Evolutionary conservation across 306 rosid genomes (phyloP).

Genomic region (Benincasa hispida): DNA sequence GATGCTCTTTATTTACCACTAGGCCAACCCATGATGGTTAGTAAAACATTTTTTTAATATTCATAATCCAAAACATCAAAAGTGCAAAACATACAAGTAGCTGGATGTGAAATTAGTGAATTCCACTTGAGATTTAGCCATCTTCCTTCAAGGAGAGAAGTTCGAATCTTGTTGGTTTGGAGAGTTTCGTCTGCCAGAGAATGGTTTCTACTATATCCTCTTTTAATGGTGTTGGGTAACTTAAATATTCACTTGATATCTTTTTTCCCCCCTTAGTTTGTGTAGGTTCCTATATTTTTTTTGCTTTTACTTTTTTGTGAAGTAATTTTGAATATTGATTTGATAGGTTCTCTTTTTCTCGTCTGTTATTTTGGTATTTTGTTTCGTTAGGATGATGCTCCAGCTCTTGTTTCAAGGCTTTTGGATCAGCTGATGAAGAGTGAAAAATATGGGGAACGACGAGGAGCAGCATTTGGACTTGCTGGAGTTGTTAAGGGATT

Average conservation of each 20-base stretch:
- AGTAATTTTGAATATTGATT: background rate
- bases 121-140: too few relatives aligned
- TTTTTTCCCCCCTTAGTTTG: background rate
- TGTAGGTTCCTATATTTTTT: background rate
- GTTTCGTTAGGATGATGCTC: constrained; percentile 59
- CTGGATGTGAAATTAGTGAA: too few relatives aligned
- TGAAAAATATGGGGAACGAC: constrained; percentile 89
- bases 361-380: background rate
- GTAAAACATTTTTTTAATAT: too few relatives aligned
- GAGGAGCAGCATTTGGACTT: constrained; percentile 98
- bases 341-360: background rate
- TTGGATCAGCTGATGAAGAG: constrained; percentile 84
- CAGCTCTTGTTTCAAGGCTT: constrained; percentile 62
- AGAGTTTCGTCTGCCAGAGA: too few relatives aligned
- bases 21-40: too few relatives aligned
- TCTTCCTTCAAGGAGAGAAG: too few relatives aligned
- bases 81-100: too few relatives aligned
- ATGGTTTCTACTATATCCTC: too few relatives aligned
- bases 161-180: too few relatives aligned
- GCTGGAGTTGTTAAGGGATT: constrained; percentile 95
- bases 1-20: too few relatives aligned
- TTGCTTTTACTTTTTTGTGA: background rate
- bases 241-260: background rate
- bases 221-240: background rate
- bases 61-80: too few relatives aligned